phyloP scores from a whole-genome alignment of 2,329 filamentous ascomycete genomes.

The Celoporthe dispersa region DNA sequence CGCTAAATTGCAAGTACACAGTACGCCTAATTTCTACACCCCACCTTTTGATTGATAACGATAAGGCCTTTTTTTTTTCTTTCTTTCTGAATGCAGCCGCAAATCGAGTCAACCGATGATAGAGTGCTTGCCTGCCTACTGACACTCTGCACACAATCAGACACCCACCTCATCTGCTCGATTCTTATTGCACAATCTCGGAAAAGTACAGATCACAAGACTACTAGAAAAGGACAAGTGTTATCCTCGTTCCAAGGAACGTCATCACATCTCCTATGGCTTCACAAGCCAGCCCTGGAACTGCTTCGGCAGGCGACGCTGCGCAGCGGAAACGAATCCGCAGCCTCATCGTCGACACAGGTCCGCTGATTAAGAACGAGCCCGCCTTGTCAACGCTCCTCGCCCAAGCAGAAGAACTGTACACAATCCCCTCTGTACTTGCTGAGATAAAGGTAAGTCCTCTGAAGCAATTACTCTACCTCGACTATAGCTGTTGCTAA shows the following conservation, averaged over 20 bases:
- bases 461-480: not conserved
- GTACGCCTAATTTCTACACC: not conserved
- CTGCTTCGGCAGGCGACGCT: not conserved
- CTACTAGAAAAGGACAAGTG: not conserved
- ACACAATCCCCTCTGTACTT: slow-evolving; percentile 85
- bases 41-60: slow-evolving; percentile 6
- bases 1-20: not conserved
- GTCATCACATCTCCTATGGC: not conserved
- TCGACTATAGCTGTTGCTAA: not conserved
- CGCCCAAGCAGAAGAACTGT: slow-evolving; percentile 73
- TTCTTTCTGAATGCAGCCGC: not conserved
- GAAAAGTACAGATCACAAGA: not conserved
- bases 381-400: slow-evolving; percentile 83
- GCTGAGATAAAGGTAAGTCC: slow-evolving; percentile 73
- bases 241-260: not conserved
- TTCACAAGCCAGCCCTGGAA: not conserved
- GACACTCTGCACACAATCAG: not conserved
- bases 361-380: slow-evolving; percentile 92
- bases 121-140: not conserved
- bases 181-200: not conserved
- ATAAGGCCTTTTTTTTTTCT: slow-evolving; percentile 8
- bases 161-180: not conserved
- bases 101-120: not conserved
- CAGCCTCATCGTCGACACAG: slow-evolving; percentile 86
- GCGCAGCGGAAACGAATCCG: slow-evolving; percentile 68